These are phyloP conservation scores for Cylindrotheca closterium DNA, from an alignment of 108 stramenopile genomes.

Conservation along the genomic window DNA sequence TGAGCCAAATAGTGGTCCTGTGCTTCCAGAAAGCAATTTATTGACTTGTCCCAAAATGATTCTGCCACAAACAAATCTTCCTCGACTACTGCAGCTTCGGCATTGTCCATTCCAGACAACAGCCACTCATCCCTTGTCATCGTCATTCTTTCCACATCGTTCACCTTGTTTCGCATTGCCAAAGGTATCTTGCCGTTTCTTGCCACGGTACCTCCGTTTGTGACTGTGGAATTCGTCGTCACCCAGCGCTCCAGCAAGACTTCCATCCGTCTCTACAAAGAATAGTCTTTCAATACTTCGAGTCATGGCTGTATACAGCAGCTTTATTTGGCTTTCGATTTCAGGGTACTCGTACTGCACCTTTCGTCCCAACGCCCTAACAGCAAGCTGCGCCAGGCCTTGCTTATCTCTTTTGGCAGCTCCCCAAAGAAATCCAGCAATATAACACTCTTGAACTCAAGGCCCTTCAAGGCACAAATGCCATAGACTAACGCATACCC, in stretches of 20 bases:
- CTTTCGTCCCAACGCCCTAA: slow-evolving; percentile 29
- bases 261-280: slow-evolving; percentile 47
- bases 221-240: neutral
- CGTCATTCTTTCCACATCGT: slow-evolving; percentile 39
- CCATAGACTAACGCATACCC: slow-evolving; percentile 38
- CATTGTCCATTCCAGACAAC: slow-evolving; percentile 34
- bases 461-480: slow-evolving; percentile 51
- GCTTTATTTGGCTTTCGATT: slow-evolving; percentile 47
- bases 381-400: slow-evolving; percentile 42
- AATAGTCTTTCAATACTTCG: slow-evolving; percentile 44
- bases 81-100: too few relatives aligned
- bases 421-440: slow-evolving; percentile 52
- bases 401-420: slow-evolving; percentile 36
- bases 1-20: slow-evolving; percentile 9
- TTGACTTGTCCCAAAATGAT: too few relatives aligned
- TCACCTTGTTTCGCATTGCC: slow-evolving; percentile 33
- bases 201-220: neutral
- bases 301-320: slow-evolving; percentile 56
- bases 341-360: slow-evolving; percentile 23
- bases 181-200: slow-evolving; percentile 1
- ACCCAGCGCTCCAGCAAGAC: slow-evolving; percentile 36
- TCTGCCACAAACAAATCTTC: too few relatives aligned
- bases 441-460: slow-evolving; percentile 59
- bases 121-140: slow-evolving; percentile 48
- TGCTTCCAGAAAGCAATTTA: too few relatives aligned